Evolutionary conservation across 352 stramenopile species (phyloP), one percentile per base, ranked within the genome.

Genomic region (Globisporangium perplexum): DNA sequence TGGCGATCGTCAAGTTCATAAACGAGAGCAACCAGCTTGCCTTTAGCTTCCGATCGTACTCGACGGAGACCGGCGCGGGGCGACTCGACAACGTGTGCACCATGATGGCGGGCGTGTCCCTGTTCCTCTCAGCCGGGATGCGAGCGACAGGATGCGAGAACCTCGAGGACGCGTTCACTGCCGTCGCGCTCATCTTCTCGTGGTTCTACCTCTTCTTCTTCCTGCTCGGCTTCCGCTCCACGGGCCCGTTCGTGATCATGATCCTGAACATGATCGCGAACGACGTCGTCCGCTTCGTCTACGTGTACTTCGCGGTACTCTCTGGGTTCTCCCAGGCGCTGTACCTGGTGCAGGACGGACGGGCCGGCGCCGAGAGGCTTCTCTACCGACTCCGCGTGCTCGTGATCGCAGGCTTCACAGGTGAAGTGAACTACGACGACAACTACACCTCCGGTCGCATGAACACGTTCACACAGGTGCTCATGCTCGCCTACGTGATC

Each of bases 121-220:
- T 85, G 6, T 76, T 77, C 24, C 22, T 58, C 3, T 71, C 70
- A 0, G 57, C 55, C 8, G 49, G 53, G n/a, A 66, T 66, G 44
- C 60, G 74, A 7, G 20, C 62, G 17, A 26, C 53, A 0, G 26
- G 57, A 0, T 36, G 56, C 1, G 52, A 77, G 22, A 53, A 81
- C 18, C 47, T 62, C 10, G 71, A 76, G 45, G 76, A 85, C 38
- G 72, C 71, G 33, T 67, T 74, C 20, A 61, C 60, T 1, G 71
- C 71, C 11, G 60, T 78, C 1, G 63, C 74, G 7, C 54, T 84
- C 11, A 69, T 86, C 18, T 79, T 78, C 50, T 65, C 73, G 44
- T 86, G 74, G 69, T 72, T 82, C 39, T 86, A 86, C 53, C 49
- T 75, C 31, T 80, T 86, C 48, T 89, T 83, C 59, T 89, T 88